Base-by-base conservation (phyloP, 306 rosid species). In the Abrus pulchellus region DNA sequence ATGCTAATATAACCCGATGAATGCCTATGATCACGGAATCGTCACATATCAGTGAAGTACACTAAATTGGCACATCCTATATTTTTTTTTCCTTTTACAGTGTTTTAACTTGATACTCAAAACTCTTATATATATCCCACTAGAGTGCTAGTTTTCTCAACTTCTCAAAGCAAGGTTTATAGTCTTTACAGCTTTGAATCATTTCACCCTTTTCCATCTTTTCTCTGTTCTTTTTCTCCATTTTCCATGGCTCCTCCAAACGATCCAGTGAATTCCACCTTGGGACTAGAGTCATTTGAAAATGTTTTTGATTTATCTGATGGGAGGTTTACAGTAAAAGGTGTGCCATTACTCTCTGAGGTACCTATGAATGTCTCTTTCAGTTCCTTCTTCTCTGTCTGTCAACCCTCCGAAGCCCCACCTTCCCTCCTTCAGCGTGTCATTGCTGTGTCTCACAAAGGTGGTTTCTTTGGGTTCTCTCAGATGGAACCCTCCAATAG, bases 381-480 rank as follows among this genome's bases (percentile, higher is more conserved):
- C 72, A 76, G 27, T 1, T 85, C 92, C n/a, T 94, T 89, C 57
- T 83, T 87, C 55, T 84, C 88, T 3, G 7, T 84, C n/a, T 76
- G 57, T 65, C 77, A 84, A 38, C 14, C 86, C 14, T 82, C 91
- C 14, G 91, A 89, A 9, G 95, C 89, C 2, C 92, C 97, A 63
- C 57, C 78, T 72, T 82, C 88, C 13, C 49, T 94, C 55, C 74
- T 92, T 76, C 84, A 87, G 8, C 85, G 89, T 4, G 94, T 91
- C 57, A 80, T 36, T 65, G 49, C 77, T 3, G 60, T 38, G 34
- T 89, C 97, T 53, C 89, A 84, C 86, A 90, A 79, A 84, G 94
- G 97, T 6, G 97, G 97, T 1, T 94, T 94, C 85, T 84, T 94
- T 2, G 97, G 97, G 9, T 92, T 94, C 80, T 52, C 53, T 29